phyloP scores from a whole-genome alignment of 176 grass and related monocot species.

The Zizania latifolia region DNA sequence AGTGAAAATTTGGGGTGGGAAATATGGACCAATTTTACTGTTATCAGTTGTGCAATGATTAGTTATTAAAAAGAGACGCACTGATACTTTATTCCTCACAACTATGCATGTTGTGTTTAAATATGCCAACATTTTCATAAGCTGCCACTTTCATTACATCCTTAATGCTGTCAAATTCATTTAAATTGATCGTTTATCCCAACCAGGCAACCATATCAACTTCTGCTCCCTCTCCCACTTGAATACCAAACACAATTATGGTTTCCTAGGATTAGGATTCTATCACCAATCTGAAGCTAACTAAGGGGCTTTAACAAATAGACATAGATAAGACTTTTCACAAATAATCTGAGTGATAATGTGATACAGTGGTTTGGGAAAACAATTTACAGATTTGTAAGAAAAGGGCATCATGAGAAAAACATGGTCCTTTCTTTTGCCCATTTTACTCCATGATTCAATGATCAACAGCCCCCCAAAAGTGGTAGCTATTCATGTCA shows the following conservation, averaged over 20 bases:
- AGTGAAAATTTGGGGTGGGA: background rate
- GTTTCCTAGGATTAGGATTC: background rate
- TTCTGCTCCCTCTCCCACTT: background rate
- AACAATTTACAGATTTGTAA: background rate
- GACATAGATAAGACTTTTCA: background rate
- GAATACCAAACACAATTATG: background rate
- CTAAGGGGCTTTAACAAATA: background rate
- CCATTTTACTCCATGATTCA: background rate
- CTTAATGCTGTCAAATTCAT: background rate
- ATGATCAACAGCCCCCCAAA: background rate
- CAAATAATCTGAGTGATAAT: background rate
- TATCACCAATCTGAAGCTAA: background rate
- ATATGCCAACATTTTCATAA: background rate
- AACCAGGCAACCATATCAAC: background rate
- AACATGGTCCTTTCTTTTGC: background rate
- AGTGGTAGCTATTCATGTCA: background rate
- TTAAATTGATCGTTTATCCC: background rate
- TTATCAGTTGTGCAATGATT: background rate
- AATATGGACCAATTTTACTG: background rate
- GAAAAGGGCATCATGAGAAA: background rate
- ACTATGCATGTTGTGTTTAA: background rate
- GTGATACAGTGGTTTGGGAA: background rate
- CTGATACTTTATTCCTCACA: background rate
- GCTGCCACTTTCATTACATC: background rate
- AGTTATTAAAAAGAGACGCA: background rate